phyloP scores from a whole-genome alignment of 1,284 basidiomycete genomes.

The Athelia psychrophila region DNA sequence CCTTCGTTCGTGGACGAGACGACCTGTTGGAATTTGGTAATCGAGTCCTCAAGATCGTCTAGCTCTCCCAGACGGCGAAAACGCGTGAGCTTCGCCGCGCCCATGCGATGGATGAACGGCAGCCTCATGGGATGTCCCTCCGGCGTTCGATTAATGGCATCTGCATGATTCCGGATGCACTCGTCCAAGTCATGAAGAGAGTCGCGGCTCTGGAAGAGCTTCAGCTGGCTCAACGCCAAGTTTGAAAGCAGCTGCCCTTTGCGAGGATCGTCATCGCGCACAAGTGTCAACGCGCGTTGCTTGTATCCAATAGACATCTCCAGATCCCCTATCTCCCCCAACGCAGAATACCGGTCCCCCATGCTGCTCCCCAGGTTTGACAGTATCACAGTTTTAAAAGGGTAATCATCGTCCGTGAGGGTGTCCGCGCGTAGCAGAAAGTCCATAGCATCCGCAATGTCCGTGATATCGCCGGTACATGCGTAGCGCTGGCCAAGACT shows the following conservation, averaged over 20 bases:
- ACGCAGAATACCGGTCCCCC: too few relatives aligned
- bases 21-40: neutral
- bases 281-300: too few relatives aligned
- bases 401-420: neutral
- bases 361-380: too few relatives aligned
- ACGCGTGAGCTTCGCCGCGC: constrained; percentile 1
- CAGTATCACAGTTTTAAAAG: neutral
- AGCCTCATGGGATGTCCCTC: constrained; percentile 3
- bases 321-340: too few relatives aligned
- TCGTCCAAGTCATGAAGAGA: neutral
- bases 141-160: constrained; percentile 6
- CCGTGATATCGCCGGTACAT: neutral
- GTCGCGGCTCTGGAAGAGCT: too few relatives aligned
- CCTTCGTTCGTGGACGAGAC: neutral
- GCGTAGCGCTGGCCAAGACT: neutral
- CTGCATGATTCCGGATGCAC: neutral
- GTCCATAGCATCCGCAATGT: neutral
- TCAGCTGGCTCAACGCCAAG: too few relatives aligned
- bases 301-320: too few relatives aligned
- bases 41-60: constrained; percentile 8
- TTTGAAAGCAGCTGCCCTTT: too few relatives aligned
- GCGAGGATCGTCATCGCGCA: too few relatives aligned
- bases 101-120: constrained; percentile 5
- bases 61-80: constrained; percentile 8
- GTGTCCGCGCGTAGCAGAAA: neutral